Conservation (phyloP, 768 basidiomycete species). For the Tephrocybe sp. region DNA sequence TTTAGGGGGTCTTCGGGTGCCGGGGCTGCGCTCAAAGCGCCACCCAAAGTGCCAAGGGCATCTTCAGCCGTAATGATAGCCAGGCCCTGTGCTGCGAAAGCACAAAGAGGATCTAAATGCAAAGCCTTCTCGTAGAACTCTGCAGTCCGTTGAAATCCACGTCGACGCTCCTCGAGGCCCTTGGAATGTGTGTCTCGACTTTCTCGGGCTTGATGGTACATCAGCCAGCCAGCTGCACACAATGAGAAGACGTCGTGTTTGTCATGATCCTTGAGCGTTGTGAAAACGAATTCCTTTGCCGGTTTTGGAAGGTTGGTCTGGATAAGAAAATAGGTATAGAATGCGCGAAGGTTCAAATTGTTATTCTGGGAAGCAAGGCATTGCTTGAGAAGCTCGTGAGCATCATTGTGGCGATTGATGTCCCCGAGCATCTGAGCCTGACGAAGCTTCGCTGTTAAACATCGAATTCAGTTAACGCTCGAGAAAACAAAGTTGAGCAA, state of each 20-base stretch:
- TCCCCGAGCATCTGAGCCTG: constrained; percentile 78
- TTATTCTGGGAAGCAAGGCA: constrained; percentile 73
- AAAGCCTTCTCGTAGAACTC: constrained; percentile 95
- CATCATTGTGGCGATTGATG: constrained; percentile 73
- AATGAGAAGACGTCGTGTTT: constrained; percentile 89
- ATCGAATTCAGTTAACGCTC: neutral
- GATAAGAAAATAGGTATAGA: constrained; percentile 91
- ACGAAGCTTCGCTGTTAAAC: constrained; percentile 82
- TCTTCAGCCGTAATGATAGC: constrained; percentile 95
- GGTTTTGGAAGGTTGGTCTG: constrained; percentile 67
- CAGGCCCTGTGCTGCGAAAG: constrained; percentile 92
- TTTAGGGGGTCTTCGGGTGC: constrained; percentile 63
- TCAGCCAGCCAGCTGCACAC: constrained; percentile 85
- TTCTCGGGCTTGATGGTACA: constrained; percentile 86
- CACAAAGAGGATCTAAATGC: constrained; percentile 79
- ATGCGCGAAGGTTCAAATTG: constrained; percentile 88
- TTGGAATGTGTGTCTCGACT: constrained; percentile 62
- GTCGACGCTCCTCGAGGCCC: constrained; percentile 68
- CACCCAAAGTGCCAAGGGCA: constrained; percentile 68
- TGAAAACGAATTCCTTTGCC: constrained; percentile 89
- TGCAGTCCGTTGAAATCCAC: constrained; percentile 77
- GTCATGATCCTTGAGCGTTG: constrained; percentile 83
- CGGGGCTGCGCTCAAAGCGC: constrained; percentile 44
- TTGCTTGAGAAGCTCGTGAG: constrained; percentile 89
- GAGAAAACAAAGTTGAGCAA: constrained; percentile 11